Percentiles rank a stretch among this genome's conserved stretches.
Conservation (phyloP, 352 stramenopile species). For the Pythium aquatile region DNA sequence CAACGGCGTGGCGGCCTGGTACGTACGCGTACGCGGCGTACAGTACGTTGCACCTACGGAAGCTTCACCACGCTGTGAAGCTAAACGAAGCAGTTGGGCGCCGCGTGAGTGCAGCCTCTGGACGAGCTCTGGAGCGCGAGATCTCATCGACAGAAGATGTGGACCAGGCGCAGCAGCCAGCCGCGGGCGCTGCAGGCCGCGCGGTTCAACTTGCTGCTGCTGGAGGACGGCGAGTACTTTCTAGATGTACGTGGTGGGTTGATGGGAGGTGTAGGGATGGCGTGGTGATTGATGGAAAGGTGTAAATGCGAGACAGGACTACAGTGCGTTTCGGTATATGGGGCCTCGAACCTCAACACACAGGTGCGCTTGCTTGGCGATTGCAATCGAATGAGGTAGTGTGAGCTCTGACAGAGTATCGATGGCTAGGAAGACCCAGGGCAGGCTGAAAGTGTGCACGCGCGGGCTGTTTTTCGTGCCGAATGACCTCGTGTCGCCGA, state of each 20-base stretch:
- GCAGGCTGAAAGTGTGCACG: conserved; percentile 82
- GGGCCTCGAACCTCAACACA: conserved; percentile 34
- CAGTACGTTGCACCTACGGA: not conserved
- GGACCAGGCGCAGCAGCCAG: conserved; percentile 25
- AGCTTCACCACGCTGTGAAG: not conserved
- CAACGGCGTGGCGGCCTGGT: too few species aligned
- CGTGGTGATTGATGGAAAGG: not conserved
- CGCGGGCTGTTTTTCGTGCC: conserved; percentile 89
- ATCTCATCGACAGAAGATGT: conserved; percentile 5
- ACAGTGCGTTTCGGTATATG: conserved; percentile 59
- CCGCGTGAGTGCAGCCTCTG: not conserved
- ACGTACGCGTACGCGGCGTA: not conserved
- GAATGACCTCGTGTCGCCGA: conserved; percentile 58
- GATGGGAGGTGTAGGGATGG: not conserved
- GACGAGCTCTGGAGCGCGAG: not conserved
- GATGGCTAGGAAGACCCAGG: conserved; percentile 45
- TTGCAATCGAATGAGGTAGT: too few species aligned
- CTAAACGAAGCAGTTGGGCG: not conserved
- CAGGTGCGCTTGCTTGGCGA: conserved; percentile 15
- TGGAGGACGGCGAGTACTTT: conserved; percentile 92
- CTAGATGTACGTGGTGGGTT: conserved; percentile 56
- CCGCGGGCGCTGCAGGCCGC: conserved; percentile 13
- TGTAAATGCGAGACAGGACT: conserved; percentile 39
- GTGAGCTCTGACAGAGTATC: not conserved
- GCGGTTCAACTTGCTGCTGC: conserved; percentile 88